These are phyloP conservation scores for Colletotrichum sp. DNA, from an alignment of 2,329 filamentous ascomycete species.

Conservation along the genomic window DNA sequence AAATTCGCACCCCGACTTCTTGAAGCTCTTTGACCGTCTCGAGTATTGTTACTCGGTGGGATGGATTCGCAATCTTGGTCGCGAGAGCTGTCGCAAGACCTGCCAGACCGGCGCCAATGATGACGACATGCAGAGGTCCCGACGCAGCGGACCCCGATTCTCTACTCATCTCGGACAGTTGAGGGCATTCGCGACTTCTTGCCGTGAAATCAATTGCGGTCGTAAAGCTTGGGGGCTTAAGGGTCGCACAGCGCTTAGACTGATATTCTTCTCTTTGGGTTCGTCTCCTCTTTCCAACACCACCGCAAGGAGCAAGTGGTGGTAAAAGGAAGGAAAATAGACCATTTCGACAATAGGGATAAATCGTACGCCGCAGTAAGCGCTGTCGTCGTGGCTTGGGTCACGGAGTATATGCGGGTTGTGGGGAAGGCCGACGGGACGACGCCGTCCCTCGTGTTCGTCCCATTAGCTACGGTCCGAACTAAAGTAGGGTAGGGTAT, in stretches of 20 bases:
- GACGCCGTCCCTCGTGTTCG: constrained; percentile 14
- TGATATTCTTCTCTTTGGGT: background rate
- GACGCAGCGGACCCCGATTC: background rate
- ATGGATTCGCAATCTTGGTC: constrained; percentile 16
- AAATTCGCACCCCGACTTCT: constrained; percentile 20
- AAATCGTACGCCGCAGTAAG: background rate
- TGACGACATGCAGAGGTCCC: constrained; percentile 6
- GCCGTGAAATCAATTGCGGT: background rate
- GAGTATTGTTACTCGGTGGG: constrained; percentile 23
- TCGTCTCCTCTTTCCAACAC: background rate
- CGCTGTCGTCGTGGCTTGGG: background rate
- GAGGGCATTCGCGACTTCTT: background rate
- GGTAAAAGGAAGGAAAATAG: background rate
- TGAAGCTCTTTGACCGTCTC: constrained; percentile 23
- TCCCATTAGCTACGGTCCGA: constrained; percentile 9
- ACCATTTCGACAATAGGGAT: no score
- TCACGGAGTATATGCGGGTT: constrained; percentile 12
- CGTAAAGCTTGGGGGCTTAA: background rate
- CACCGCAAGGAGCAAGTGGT: background rate
- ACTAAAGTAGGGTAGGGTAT: constrained; percentile 19
- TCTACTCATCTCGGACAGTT: background rate
- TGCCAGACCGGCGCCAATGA: constrained; percentile 19
- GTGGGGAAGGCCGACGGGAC: constrained; percentile 19
- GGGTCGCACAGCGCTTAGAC: background rate
- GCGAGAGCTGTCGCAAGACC: constrained; percentile 13